Percentiles rank a stretch among this genome's conserved stretches.
phyloP scores from a whole-genome alignment of 768 basidiomycete species.

The Collybia nuda region DNA sequence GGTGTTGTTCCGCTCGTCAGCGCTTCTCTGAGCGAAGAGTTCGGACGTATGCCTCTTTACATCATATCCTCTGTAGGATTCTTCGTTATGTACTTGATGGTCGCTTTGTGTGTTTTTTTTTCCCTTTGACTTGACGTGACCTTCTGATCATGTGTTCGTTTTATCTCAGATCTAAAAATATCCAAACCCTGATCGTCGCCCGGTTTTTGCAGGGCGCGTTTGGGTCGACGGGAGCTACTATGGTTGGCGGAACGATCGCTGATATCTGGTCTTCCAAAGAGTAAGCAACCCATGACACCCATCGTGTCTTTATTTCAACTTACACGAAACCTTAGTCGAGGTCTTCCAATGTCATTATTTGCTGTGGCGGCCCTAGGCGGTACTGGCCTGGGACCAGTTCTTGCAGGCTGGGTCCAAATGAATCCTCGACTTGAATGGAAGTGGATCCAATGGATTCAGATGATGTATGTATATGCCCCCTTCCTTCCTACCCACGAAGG shows the following conservation, averaged over 20 bases:
- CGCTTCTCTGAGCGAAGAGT: conserved; percentile 72
- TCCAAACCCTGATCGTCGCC: conserved; percentile 64
- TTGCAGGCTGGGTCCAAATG: conserved; percentile 68
- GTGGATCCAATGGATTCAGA: conserved; percentile 84
- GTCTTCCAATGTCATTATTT: conserved; percentile 78
- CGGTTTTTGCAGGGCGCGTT: conserved; percentile 66
- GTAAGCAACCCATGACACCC: no score
- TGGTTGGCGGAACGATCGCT: conserved; percentile 73
- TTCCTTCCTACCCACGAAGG: not conserved
- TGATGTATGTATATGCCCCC: conserved; percentile 45
- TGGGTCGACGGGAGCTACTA: conserved; percentile 69
- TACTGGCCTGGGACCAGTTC: conserved; percentile 62
- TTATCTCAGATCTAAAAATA: conserved; percentile 38
- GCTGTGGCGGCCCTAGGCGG: conserved; percentile 58
- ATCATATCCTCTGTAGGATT: conserved; percentile 51
- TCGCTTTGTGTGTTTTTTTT: conserved; percentile 35
- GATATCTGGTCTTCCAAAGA: conserved; percentile 68
- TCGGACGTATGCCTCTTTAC: conserved; percentile 64
- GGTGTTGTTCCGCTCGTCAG: conserved; percentile 65
- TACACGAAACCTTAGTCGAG: conserved; percentile 53
- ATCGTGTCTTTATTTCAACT: no score
- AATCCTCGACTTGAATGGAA: conserved; percentile 63
- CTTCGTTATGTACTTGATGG: conserved; percentile 48
- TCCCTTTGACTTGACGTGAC: not conserved
- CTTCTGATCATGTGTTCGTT: not conserved